Percentiles rank a stretch among this genome's conserved stretches.
These are phyloP conservation scores for Myxozyma nipponensis DNA, from an alignment of 805 yeast genomes.

Conservation along the genomic window DNA sequence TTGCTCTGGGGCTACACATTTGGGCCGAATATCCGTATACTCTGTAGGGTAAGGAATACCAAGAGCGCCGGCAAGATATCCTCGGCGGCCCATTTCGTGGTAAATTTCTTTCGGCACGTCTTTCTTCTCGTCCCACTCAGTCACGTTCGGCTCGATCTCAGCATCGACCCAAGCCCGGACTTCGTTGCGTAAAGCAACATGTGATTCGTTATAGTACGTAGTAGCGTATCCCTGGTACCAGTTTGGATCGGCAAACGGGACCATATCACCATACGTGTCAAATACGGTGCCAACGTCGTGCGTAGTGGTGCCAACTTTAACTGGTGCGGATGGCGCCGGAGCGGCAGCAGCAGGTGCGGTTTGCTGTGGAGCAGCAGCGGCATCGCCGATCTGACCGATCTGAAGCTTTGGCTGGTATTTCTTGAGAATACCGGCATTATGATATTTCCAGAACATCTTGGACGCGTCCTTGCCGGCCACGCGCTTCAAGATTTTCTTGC, in stretches of 20 bases:
- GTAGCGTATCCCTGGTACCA: constrained; percentile 42
- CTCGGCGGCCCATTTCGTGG: constrained; percentile 39
- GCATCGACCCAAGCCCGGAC: constrained; percentile 41
- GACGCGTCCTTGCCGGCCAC: constrained; percentile 75
- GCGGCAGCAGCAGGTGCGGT: neutral
- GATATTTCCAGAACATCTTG: constrained; percentile 55
- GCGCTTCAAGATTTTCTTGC: constrained; percentile 66
- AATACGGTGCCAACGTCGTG: constrained; percentile 6
- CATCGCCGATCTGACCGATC: constrained; percentile 27
- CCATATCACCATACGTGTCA: constrained; percentile 31
- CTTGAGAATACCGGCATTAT: constrained; percentile 36
- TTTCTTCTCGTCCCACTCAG: constrained; percentile 43
- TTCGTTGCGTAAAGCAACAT: constrained; percentile 40
- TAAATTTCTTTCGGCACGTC: constrained; percentile 33
- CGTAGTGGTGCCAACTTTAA: constrained; percentile 1
- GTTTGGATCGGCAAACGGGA: constrained; percentile 42
- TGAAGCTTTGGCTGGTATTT: constrained; percentile 30
- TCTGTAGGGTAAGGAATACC: constrained; percentile 40
- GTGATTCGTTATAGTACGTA: constrained; percentile 42
- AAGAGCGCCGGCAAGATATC: constrained; percentile 42
- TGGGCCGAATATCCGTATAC: constrained; percentile 38
- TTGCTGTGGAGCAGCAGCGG: constrained; percentile 8
- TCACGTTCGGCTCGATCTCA: constrained; percentile 40
- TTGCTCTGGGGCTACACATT: constrained; percentile 40
- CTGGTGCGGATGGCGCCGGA: neutral